Percentiles rank a stretch among this genome's conserved stretches.
Conservation (phyloP, 306 rosid genomes). For the Arachis stenosperma region DNA sequence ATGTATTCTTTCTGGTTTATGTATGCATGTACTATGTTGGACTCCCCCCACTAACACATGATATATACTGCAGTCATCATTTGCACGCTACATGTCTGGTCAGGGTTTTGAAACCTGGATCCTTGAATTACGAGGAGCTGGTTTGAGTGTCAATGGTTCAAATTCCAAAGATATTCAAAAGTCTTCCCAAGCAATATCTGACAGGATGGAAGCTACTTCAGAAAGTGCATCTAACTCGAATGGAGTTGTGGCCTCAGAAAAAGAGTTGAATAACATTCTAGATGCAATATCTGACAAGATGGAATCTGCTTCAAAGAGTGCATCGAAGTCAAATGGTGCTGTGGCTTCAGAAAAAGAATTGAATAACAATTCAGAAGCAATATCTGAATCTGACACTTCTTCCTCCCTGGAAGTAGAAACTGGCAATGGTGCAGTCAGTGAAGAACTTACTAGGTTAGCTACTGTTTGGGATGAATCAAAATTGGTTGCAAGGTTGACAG, state of each 20-base stretch:
- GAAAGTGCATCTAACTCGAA: conserved; percentile 42
- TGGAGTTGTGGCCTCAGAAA: conserved; percentile 51
- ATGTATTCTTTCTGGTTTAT: conserved; percentile 29
- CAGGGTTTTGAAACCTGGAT: conserved; percentile 98
- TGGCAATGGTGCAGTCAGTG: conserved; percentile 40
- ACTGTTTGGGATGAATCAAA: conserved; percentile 84
- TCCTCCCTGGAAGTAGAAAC: conserved; percentile 48
- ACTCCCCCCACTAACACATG: conserved; percentile 38
- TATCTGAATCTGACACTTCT: conserved; percentile 49
- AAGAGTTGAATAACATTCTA: conserved; percentile 50
- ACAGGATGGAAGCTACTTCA: conserved; percentile 74
- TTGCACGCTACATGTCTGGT: conserved; percentile 92
- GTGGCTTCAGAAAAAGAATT: conserved; percentile 49
- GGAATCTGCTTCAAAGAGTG: conserved; percentile 59
- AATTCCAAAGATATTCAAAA: conserved; percentile 60
- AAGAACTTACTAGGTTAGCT: conserved; percentile 48
- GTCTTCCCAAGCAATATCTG: conserved; percentile 63
- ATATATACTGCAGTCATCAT: conserved; percentile 75
- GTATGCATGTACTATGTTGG: background rate
- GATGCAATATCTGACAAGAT: conserved; percentile 64
- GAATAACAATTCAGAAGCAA: conserved; percentile 42
- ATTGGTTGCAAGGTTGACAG: conserved; percentile 65
- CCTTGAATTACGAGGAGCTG: conserved; percentile 97
- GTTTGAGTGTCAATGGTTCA: conserved; percentile 72
- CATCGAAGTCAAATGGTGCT: conserved; percentile 49